These are phyloP conservation scores for Orbilia blumenaviensis DNA, from an alignment of 2,329 filamentous ascomycete genomes.

Conservation along the genomic window DNA sequence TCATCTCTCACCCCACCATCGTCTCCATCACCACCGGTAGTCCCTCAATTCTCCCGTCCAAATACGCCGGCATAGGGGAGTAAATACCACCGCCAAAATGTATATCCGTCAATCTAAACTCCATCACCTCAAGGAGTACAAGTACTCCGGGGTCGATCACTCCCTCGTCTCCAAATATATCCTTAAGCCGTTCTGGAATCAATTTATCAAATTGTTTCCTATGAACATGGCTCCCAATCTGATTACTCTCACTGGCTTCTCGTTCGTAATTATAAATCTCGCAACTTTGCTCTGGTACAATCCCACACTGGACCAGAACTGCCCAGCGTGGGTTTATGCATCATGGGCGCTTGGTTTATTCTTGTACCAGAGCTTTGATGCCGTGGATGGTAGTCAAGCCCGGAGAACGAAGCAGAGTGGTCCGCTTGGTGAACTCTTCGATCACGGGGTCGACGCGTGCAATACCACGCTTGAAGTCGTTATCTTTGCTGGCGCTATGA, in stretches of 20 bases:
- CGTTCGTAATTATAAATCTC: slow-evolving; percentile 88
- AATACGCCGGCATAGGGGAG: not conserved
- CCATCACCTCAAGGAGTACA: slow-evolving; percentile 88
- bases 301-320: slow-evolving; percentile 91
- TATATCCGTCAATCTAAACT: slow-evolving; percentile 94
- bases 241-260: slow-evolving; percentile 90
- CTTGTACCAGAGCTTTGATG: slow-evolving; percentile 97
- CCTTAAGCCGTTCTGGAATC: slow-evolving; percentile 96
- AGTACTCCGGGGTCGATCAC: slow-evolving; percentile 91
- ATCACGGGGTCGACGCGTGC: slow-evolving; percentile 95
- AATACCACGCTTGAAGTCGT: slow-evolving; percentile 95
- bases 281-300: slow-evolving; percentile 95
- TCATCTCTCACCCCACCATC: not conserved
- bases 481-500: slow-evolving; percentile 90
- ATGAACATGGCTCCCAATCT: slow-evolving; percentile 89
- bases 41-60: not conserved
- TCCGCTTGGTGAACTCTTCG: slow-evolving; percentile 93
- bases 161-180: slow-evolving; percentile 91
- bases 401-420: slow-evolving; percentile 91
- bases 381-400: slow-evolving; percentile 92
- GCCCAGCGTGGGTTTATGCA: slow-evolving; percentile 93
- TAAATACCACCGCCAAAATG: slow-evolving; percentile 62
- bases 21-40: slow-evolving; percentile 6
- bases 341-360: slow-evolving; percentile 90
- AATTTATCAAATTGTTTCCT: slow-evolving; percentile 94